Evolutionary conservation across 805 yeast genomes (phyloP), one percentile per base, ranked within the genome.

Genomic region (Peterozyma xylosa): DNA sequence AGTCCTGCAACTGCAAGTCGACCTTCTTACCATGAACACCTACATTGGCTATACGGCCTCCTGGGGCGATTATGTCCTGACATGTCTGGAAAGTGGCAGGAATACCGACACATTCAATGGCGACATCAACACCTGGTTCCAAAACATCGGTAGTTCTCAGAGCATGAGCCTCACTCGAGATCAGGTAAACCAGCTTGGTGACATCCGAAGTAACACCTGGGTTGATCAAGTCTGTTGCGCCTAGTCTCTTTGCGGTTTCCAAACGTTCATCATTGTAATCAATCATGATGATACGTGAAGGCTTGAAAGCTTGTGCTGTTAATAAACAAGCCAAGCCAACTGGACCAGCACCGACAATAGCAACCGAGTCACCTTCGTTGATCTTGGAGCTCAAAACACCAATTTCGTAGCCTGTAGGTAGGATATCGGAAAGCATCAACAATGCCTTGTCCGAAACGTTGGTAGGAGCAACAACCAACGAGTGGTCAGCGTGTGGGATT

Each of bases 341-440:
- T 5, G 86, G 83, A 1, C 86, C 86, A 34, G 80, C 71, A 39
- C 86, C 86, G 42, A 78, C 79, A 46, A 80, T 78, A 17, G 80
- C 82, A 29, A 80, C 83, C 30, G 65, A 50, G 51, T 80, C 86
- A 48, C 79, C 81, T 49, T 72, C 65, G 37, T 66, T 60, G 43
- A 79, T 65, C 42, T 69, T 66, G 36, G 76, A 74, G n/a, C 74
- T 68, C 33, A 80, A 64, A 5, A 80, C 81, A 48, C 85, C 85
- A 45, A 80, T 79, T 49, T 78, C 80, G 61, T 78, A 73, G 39
- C 84, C 85, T 41, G 83, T 82, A 46, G 83, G 86, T 57, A 80
- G 62, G 21, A 82, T 80, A 52, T 77, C 82, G 10, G 81, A 78
- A 48, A 79, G 63, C 73, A 79, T 79, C 42, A 78, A 68, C 56